Percentiles rank a stretch among this genome's conserved stretches.
Evolutionary conservation across 108 stramenopile genomes (phyloP).

Genomic region (Cyclotella cryptica): DNA sequence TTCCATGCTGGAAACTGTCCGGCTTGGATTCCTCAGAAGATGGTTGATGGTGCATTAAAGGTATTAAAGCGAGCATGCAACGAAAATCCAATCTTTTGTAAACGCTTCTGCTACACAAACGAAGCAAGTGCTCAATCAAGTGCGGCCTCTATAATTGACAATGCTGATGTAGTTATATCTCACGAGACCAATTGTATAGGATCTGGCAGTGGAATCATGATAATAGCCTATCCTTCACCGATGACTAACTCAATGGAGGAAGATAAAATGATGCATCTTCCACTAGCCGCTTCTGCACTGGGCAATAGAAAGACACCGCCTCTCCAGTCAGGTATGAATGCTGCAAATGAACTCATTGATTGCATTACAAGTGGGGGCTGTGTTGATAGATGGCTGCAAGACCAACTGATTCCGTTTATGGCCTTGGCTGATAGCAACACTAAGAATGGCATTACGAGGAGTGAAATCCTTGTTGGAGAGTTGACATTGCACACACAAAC

Average conservation of each 20-base stretch:
- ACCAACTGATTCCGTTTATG: constrained; percentile 78
- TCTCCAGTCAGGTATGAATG: constrained; percentile 42
- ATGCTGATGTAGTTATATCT: constrained; percentile 34
- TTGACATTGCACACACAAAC: constrained; percentile 74
- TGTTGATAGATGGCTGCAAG: constrained; percentile 74
- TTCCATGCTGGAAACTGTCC: constrained; percentile 66
- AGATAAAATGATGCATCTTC: constrained; percentile 23
- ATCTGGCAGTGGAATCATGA: constrained; percentile 64
- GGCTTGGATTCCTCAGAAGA: constrained; percentile 41
- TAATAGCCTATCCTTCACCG: constrained; percentile 54
- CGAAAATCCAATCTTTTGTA: constrained; percentile 1
- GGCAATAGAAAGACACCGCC: constrained; percentile 51
- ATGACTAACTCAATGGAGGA: not conserved
- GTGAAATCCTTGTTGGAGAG: constrained; percentile 62
- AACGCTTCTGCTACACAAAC: not conserved
- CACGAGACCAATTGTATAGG: constrained; percentile 51
- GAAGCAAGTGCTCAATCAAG: not conserved
- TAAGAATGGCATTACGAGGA: constrained; percentile 36
- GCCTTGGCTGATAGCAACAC: constrained; percentile 50
- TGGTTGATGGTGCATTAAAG: constrained; percentile 53
- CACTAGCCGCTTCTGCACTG: constrained; percentile 60
- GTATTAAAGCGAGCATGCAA: constrained; percentile 25
- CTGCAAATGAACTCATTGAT: constrained; percentile 58
- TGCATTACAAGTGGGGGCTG: constrained; percentile 63
- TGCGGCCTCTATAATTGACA: not conserved